Evolutionary conservation across 2,329 filamentous ascomycete genomes (phyloP).

Genomic region (Penicillium corylophilum): DNA sequence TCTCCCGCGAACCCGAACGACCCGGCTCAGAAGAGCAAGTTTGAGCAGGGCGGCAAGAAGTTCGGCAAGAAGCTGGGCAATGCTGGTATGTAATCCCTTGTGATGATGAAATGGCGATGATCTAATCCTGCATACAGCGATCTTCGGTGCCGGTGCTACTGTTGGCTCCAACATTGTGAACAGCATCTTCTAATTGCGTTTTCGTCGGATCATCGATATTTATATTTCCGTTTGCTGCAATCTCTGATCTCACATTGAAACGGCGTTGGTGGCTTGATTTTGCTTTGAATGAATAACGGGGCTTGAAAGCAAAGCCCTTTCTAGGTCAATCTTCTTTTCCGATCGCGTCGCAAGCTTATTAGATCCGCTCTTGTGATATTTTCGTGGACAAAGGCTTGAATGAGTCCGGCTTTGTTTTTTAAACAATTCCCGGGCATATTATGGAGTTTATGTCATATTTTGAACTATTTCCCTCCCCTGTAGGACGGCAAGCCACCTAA

Average conservation of each 20-base stretch:
- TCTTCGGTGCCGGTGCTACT: conserved; percentile 90
- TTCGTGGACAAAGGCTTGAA: not conserved
- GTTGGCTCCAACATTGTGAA: conserved; percentile 89
- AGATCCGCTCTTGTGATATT: not conserved
- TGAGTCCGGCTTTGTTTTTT: not conserved
- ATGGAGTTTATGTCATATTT: not conserved
- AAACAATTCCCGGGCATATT: not conserved
- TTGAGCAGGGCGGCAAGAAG: conserved; percentile 80
- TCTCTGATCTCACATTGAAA: conserved; percentile 26
- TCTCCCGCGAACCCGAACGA: conserved; percentile 42
- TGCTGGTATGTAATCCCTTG: conserved; percentile 46
- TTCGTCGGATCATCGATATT: not conserved
- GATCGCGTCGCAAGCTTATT: not conserved
- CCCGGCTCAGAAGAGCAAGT: conserved; percentile 59
- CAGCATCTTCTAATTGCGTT: conserved; percentile 68
- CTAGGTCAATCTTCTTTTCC: not conserved
- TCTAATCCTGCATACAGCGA: conserved; percentile 54
- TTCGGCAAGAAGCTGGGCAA: conserved; percentile 92
- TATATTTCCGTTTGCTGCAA: not conserved
- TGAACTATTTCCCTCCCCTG: not conserved
- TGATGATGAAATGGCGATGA: not conserved
- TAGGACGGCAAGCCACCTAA: not conserved
- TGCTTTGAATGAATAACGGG: conserved; percentile 5
- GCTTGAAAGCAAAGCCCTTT: not conserved
- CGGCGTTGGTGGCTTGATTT: conserved; percentile 35